Percentiles rank a stretch among this genome's conserved stretches.
Conservation (phyloP, 2,329 filamentous ascomycete species). For the Acephala macrosclerotiorum region DNA sequence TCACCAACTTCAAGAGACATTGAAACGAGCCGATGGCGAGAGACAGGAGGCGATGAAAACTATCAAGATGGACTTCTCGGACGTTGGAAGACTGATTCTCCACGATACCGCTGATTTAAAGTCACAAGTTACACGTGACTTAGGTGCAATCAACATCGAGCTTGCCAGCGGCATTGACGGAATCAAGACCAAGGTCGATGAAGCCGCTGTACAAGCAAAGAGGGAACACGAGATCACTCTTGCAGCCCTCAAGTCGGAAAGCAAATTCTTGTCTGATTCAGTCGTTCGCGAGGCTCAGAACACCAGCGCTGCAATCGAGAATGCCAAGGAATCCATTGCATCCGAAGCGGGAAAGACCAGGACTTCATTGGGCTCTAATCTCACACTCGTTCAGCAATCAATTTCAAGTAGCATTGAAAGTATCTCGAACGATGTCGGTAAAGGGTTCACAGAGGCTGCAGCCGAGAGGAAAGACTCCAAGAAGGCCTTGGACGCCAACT, state of each 20-base stretch:
- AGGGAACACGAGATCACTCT: background rate
- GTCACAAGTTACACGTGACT: background rate
- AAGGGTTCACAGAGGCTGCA: constrained; percentile 7
- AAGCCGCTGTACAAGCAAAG: background rate
- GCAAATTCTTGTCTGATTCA: background rate
- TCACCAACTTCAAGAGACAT: background rate
- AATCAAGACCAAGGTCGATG: background rate
- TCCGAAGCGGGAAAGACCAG: background rate
- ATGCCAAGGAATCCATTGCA: background rate
- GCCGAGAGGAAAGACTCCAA: constrained; percentile 2
- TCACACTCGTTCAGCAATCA: background rate
- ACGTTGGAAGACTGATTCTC: background rate
- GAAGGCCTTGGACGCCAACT: constrained; percentile 7
- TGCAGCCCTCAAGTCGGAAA: background rate
- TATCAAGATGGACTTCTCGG: background rate
- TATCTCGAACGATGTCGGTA: background rate
- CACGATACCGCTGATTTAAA: background rate
- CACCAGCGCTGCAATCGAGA: background rate
- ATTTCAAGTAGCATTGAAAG: background rate
- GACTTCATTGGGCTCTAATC: background rate
- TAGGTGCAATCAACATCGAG: background rate
- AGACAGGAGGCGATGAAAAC: background rate
- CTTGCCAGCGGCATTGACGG: background rate
- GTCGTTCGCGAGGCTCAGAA: background rate
- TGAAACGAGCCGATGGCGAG: background rate